Percentiles rank a stretch among this genome's conserved stretches.
These are phyloP conservation scores for Eucalyptus sideroxylon DNA, from an alignment of 345 rosid genomes.

Conservation along the genomic window DNA sequence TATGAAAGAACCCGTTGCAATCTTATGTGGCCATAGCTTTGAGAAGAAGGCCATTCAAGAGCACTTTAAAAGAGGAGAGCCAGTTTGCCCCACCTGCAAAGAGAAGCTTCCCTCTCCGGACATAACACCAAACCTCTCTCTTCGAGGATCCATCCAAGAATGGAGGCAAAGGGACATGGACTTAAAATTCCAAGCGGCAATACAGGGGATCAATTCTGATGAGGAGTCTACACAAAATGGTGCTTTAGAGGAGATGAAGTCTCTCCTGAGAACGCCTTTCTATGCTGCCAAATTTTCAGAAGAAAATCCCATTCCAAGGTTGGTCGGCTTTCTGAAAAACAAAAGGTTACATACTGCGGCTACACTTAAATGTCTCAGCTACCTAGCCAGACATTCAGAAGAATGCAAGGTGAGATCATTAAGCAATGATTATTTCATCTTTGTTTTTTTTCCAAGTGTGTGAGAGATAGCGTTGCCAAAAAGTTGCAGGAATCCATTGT, in stretches of 20 bases:
- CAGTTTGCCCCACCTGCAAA: conserved; percentile 28
- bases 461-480: not conserved
- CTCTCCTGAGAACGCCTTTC: conserved; percentile 9
- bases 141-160: conserved; percentile 29
- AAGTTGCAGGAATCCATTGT: conserved; percentile 22
- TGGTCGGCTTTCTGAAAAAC: conserved; percentile 22
- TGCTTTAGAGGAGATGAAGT: conserved; percentile 22
- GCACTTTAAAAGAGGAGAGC: conserved; percentile 15
- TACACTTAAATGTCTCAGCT: conserved; percentile 18
- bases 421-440: not conserved
- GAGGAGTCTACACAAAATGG: conserved; percentile 8
- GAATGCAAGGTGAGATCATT: conserved; percentile 13
- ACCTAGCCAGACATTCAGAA: conserved; percentile 20
- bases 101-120: conserved; percentile 17
- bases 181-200: conserved; percentile 19
- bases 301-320: conserved; percentile 12
- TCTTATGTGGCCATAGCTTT: conserved; percentile 39
- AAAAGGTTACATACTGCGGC: conserved; percentile 6
- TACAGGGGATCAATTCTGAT: conserved; percentile 9
- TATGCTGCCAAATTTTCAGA: conserved; percentile 16
- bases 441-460: not conserved
- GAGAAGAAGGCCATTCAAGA: conserved; percentile 33
- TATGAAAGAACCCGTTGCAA: conserved; percentile 39
- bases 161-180: conserved; percentile 31
- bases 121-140: conserved; percentile 27